Conservation (phyloP, 768 basidiomycete species). For the Pilatotrama ljubarskyi region DNA sequence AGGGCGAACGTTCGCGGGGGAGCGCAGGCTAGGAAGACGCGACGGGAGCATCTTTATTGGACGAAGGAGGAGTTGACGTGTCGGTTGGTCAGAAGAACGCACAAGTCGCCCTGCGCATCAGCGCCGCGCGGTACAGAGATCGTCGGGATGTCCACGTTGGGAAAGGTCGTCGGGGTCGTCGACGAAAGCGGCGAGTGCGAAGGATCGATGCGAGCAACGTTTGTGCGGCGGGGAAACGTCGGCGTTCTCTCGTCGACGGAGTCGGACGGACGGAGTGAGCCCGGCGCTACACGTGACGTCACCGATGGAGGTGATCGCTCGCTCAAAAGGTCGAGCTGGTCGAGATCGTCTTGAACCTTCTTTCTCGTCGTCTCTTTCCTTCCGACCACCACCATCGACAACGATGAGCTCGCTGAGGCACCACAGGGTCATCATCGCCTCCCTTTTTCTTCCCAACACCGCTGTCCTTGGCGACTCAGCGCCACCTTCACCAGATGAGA, state of each 20-base stretch:
- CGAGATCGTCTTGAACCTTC: conserved; percentile 3
- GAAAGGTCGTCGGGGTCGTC: background rate
- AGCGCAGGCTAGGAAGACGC: too few species aligned
- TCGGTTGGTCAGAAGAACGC: background rate
- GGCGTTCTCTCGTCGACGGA: conserved; percentile 9
- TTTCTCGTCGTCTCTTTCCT: background rate
- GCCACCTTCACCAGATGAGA: conserved; percentile 43
- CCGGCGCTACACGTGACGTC: conserved; percentile 24
- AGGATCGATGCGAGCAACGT: conserved; percentile 5
- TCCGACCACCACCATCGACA: conserved; percentile 16
- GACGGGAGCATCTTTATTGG: background rate
- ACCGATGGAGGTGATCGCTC: conserved; percentile 17
- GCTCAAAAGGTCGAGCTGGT: conserved; percentile 9
- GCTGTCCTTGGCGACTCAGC: conserved; percentile 60
- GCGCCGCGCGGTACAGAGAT: background rate
- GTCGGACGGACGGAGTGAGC: background rate
- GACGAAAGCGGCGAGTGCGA: background rate
- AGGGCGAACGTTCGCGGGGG: too few species aligned
- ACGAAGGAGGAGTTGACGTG: background rate
- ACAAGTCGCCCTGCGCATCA: background rate
- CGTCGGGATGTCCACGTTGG: background rate
- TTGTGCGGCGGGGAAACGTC: conserved; percentile 8
- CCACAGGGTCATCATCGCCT: conserved; percentile 77
- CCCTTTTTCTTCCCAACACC: conserved; percentile 81
- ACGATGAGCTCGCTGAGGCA: conserved; percentile 71